Evolutionary conservation across 352 stramenopile species (phyloP).

Genomic region (Pythium pectinolyticum): DNA sequence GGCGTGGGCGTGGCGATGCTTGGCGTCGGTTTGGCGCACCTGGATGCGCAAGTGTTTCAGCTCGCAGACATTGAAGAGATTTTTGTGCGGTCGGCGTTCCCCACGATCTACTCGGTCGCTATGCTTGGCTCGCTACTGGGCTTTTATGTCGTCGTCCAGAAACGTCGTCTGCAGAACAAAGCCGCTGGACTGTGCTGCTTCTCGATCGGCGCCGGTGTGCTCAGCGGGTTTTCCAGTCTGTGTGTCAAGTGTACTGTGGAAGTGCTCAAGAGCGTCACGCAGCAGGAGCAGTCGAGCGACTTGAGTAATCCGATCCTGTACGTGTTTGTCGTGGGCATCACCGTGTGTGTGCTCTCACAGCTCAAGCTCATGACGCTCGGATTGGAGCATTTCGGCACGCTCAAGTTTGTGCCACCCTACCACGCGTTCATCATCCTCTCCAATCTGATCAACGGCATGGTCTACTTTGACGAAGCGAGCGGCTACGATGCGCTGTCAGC

Average conservation of each 20-base stretch:
- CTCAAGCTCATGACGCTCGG: conserved; percentile 40
- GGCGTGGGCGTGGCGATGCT: conserved; percentile 36
- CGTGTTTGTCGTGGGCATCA: conserved; percentile 30
- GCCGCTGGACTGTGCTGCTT: conserved; percentile 31
- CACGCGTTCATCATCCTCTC: conserved; percentile 50
- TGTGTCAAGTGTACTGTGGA: conserved; percentile 42
- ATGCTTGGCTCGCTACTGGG: conserved; percentile 20
- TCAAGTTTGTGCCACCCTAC: conserved; percentile 50
- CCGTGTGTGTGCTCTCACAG: conserved; percentile 33
- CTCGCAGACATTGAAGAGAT: conserved; percentile 29
- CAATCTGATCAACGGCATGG: conserved; percentile 43
- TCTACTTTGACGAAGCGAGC: conserved; percentile 39
- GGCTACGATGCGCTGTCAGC: conserved; percentile 29
- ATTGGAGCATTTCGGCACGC: conserved; percentile 37
- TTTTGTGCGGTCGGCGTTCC: conserved; percentile 29
- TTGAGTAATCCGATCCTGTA: conserved; percentile 28
- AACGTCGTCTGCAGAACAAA: conserved; percentile 13
- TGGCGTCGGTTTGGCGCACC: conserved; percentile 28
- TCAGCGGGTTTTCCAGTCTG: conserved; percentile 42
- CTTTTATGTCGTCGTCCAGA: conserved; percentile 21
- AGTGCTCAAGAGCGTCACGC: conserved; percentile 28
- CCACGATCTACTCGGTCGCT: conserved; percentile 28
- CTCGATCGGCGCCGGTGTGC: conserved; percentile 32
- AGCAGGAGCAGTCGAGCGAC: conserved; percentile 28
- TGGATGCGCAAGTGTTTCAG: conserved; percentile 23